Percentiles rank a stretch among this genome's conserved stretches.
Evolutionary conservation across 257 asterid genomes (phyloP).

Genomic region (Penstemon newberryi): DNA sequence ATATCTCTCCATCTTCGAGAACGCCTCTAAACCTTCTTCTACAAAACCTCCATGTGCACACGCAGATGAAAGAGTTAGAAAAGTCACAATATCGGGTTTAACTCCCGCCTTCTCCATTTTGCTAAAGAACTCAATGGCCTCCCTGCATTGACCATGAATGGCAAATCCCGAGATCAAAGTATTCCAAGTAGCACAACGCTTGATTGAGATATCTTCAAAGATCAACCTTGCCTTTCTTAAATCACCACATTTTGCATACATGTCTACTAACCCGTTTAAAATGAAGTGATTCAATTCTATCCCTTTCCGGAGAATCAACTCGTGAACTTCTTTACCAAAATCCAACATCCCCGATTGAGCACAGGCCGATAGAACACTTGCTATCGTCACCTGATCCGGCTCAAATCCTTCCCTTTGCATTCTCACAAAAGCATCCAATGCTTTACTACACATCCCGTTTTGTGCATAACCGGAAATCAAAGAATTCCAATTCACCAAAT

Average conservation of each 20-base stretch:
- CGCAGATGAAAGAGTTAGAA: conserved; percentile 68
- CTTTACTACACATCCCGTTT: conserved; percentile 58
- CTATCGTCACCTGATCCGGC: conserved; percentile 73
- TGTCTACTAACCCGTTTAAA: conserved; percentile 73
- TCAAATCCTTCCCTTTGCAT: conserved; percentile 63
- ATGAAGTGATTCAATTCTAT: conserved; percentile 55
- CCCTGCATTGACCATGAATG: conserved; percentile 54
- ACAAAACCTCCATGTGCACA: conserved; percentile 81
- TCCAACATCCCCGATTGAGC: conserved; percentile 70
- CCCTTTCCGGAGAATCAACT: conserved; percentile 40
- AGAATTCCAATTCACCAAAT: conserved; percentile 79
- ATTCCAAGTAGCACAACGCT: conserved; percentile 58
- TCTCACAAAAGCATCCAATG: conserved; percentile 47
- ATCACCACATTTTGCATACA: conserved; percentile 92
- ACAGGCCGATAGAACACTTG: conserved; percentile 71
- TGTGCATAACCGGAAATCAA: conserved; percentile 79
- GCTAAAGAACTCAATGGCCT: conserved; percentile 50
- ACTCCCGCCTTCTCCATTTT: conserved; percentile 54
- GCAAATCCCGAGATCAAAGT: conserved; percentile 65
- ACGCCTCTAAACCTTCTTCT: conserved; percentile 62
- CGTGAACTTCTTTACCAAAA: conserved; percentile 61
- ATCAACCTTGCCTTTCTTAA: conserved; percentile 49
- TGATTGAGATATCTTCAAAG: conserved; percentile 46
- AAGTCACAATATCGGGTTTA: conserved; percentile 58
- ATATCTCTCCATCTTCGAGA: conserved; percentile 55